Base-by-base conservation (phyloP, 441 rosid genomes). In the Gossypium gossypioides region DNA sequence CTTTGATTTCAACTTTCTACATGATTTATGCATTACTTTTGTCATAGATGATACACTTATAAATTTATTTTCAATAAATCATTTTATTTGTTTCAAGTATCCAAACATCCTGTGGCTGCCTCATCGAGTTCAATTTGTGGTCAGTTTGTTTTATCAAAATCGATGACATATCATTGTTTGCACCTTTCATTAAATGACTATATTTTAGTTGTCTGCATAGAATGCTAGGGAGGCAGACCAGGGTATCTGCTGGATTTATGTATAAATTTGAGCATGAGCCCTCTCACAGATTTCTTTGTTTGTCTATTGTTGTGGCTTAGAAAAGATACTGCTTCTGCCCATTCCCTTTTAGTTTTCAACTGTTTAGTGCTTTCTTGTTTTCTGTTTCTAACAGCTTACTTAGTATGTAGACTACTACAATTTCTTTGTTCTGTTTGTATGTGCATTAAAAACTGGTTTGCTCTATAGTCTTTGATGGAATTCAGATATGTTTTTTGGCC, bases 1-100 rank as follows among this genome's bases (percentile, higher is more conserved):
- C 62, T 13, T 60, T 34, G 63, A 25, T 72, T 68, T 51, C 70
- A 50, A 68, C 60, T 73, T 62, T 44, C 52, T 34, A 63, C 29
- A 44, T 67, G 57, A 48, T 67, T 67, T 50, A 7, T 48, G 25
- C 71, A 8, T 48, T 22, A 15, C 58, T 48, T 50, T 48, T 48
- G 5, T 24, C 22, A 6, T 57, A 57, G 7, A 24, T 57, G 62
- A 57, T 54, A 19, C 19, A 55, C 60, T 22, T 0, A 3, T 12
- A 2, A 65, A 65, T 10, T 46, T 63, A 44, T 44, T 66, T 44
- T 66, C 0, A 18, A 10, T 7, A 10, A 51, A 32, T 67, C 46
- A 21, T 15, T 13, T 32, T 56, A 46, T 34, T 25, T 25, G 42
- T 55, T 10, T 22, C 60, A 65, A 29, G 56, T 16, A 68, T 68